Base-by-base conservation (phyloP, 2,329 filamentous ascomycete genomes). In the Ceratocystis destructans region DNA sequence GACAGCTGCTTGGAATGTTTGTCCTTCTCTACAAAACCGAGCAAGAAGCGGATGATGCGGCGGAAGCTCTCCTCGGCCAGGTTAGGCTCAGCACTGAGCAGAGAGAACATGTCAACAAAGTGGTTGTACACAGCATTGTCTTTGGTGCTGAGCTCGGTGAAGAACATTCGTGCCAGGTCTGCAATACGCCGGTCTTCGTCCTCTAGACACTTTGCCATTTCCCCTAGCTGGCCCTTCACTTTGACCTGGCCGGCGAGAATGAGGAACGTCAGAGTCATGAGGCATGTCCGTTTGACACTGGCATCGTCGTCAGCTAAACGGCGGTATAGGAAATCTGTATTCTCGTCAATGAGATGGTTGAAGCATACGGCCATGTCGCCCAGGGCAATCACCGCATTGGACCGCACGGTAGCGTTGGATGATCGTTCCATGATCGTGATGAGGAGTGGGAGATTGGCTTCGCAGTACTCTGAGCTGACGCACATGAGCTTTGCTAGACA, bases 291-390 rank as follows among this genome's bases (percentile, higher is more conserved):
- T 80, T 97, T 99, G 69, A 99, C 94, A 2, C 88, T 93, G 25
- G 85, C 84, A 71, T 96, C 92, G 17, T 83, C 79, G 73, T 99
- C 95, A 17, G 94, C 95, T 6, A 99, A 82, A 20, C 95, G 86
- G 22, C 94, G 87, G 76, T 99, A 99, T 53, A 99, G 77, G 79
- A 97, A 99, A 74, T 99, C 94, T 0, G 94, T 99, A 76, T 99
- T 97, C 77, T 99, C 95, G 73, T 99, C 95, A 71, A 99, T 96
- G 62, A 99, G 83, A 73, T 99, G 94, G 73, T 99, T 99, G 82
- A 99, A 99, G 82, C 92, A 96, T 25, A 99, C 94, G 0, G 95
- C 95, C 94, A 99, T 99, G 74, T 99, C 94, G 48, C 94, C 94
- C 0, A 99, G 84, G 0, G 94, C 93, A 71, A 99, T 96, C 20